phyloP scores from a whole-genome alignment of 2,329 filamentous ascomycete species.

The Podosphaera leucotricha region DNA sequence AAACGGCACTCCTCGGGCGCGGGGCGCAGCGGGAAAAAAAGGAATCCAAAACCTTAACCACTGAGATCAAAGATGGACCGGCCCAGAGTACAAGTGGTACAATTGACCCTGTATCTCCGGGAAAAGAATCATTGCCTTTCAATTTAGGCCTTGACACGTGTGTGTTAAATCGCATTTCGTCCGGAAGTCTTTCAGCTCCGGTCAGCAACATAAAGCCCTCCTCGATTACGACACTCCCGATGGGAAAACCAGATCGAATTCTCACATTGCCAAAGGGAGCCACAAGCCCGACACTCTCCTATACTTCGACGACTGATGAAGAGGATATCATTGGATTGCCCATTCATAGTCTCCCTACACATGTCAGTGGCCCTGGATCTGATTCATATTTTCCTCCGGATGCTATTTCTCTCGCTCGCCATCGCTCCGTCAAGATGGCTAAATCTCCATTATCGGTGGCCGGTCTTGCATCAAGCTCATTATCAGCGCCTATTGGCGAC shows the following conservation, averaged over 20 bases:
- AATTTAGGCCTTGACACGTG: constrained; percentile 16
- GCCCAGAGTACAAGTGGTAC: constrained; percentile 3
- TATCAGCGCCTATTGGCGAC: constrained; percentile 25
- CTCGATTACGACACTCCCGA: constrained; percentile 14
- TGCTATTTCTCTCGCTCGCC: constrained; percentile 16
- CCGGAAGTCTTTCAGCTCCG: not conserved
- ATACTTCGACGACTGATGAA: constrained; percentile 61
- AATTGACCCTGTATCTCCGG: constrained; percentile 7
- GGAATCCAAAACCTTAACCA: constrained; percentile 21
- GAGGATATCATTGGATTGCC: constrained; percentile 52
- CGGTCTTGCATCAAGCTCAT: constrained; percentile 25
- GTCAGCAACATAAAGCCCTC: constrained; percentile 3
- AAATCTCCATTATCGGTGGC: constrained; percentile 37
- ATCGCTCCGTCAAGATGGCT: constrained; percentile 15
- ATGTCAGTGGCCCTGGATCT: constrained; percentile 15
- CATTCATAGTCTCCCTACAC: constrained; percentile 20
- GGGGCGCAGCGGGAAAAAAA: constrained; percentile 37
- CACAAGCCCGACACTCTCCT: constrained; percentile 31
- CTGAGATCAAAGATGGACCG: constrained; percentile 12
- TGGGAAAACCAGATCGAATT: constrained; percentile 11
- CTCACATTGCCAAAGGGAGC: constrained; percentile 16
- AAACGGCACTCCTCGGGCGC: constrained; percentile 62
- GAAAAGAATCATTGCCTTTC: constrained; percentile 18
- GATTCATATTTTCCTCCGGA: constrained; percentile 36
- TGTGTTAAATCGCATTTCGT: not conserved